phyloP scores from a whole-genome alignment of 305 asterid species.

The Solanum hybrid region DNA sequence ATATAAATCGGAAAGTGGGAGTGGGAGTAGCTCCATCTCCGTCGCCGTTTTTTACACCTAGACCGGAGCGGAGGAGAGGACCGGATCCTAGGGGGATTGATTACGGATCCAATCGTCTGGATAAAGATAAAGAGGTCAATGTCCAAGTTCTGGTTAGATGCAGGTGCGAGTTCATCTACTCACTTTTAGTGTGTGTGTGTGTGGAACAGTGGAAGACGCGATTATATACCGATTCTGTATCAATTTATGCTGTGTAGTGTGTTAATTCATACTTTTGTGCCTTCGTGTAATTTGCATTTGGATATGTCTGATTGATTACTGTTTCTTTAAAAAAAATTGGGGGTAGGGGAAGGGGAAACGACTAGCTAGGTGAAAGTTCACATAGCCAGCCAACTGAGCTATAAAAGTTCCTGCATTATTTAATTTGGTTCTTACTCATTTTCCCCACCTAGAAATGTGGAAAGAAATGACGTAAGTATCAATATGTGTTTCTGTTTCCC shows the following conservation, averaged over 20 bases:
- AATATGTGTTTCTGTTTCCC: background rate
- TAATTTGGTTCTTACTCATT: background rate
- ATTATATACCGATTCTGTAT: background rate
- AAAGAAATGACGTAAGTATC: background rate
- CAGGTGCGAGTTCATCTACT: slow-evolving; percentile 34
- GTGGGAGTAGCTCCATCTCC: slow-evolving; percentile 59
- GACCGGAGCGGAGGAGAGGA: slow-evolving; percentile 53
- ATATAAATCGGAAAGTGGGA: slow-evolving; percentile 36
- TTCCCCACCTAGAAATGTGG: background rate
- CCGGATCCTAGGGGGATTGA: slow-evolving; percentile 55
- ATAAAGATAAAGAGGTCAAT: slow-evolving; percentile 60
- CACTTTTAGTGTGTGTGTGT: background rate
- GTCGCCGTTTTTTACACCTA: slow-evolving; percentile 60
- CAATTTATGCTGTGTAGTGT: background rate
- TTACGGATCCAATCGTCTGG: slow-evolving; percentile 36
- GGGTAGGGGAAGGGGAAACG: background rate
- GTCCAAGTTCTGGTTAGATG: slow-evolving; percentile 77
- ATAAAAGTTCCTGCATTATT: background rate
- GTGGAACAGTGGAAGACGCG: background rate
- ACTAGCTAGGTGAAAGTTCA: background rate
- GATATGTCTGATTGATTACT: background rate
- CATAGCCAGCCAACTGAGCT: background rate
- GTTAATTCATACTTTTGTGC: background rate
- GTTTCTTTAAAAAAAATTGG: background rate
- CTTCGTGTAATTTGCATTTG: background rate